Conservation (phyloP, 2,329 filamentous ascomycete species). For the Sclerotinia subarctica region DNA sequence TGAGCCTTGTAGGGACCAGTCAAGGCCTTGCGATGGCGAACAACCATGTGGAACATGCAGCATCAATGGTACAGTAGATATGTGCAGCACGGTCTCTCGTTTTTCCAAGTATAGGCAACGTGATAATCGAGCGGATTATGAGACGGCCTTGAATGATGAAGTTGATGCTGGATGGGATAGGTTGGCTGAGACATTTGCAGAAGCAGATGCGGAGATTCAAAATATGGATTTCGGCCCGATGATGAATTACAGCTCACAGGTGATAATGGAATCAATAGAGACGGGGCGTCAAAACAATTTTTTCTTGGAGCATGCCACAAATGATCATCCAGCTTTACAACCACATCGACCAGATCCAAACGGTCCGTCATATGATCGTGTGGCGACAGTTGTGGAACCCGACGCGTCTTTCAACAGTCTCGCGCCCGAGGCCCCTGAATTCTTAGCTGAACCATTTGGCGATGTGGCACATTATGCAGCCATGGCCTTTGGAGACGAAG, state of each 20-base stretch:
- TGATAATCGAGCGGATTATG: not conserved
- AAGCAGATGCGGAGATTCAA: not conserved
- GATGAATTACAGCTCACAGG: conserved; percentile 1
- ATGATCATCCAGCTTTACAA: not conserved
- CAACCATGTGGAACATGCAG: conserved; percentile 1
- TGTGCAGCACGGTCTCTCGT: not conserved
- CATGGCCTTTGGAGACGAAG: not conserved
- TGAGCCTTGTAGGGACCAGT: not conserved
- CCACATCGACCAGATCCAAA: not conserved
- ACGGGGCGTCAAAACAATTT: not conserved
- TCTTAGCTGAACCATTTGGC: conserved; percentile 1
- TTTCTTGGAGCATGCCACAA: not conserved
- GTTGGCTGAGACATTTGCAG: not conserved
- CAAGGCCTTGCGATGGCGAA: conserved; percentile 5
- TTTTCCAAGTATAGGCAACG: not conserved
- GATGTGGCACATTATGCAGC: not conserved
- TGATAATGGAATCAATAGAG: not conserved
- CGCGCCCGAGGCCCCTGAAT: not conserved
- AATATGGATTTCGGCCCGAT: conserved; percentile 3
- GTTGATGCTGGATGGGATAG: not conserved
- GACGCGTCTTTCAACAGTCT: conserved; percentile 3
- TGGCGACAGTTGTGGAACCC: not conserved
- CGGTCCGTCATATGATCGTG: not conserved
- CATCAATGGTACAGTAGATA: not conserved
- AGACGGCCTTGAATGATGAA: not conserved